A percentile compares a stretch with the other conserved stretches of the same genome.
These are phyloP conservation scores for Nakazawaea laoshanensis DNA, from an alignment of 805 yeast species.

Conservation along the genomic window DNA sequence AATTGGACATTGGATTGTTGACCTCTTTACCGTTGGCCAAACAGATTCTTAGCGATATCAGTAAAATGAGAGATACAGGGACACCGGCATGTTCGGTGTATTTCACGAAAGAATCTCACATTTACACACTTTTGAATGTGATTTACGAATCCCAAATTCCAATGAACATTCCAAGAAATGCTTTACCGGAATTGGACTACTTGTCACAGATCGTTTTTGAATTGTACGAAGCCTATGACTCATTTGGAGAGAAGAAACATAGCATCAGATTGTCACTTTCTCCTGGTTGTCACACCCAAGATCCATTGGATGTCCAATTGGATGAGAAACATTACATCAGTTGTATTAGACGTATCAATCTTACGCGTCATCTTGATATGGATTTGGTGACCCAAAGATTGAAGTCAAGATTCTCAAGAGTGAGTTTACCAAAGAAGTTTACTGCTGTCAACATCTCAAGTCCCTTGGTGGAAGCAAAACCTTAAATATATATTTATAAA, in stretches of 20 bases:
- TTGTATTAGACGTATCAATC: slow-evolving; percentile 82
- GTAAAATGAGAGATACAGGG: slow-evolving; percentile 68
- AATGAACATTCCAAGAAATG: slow-evolving; percentile 91
- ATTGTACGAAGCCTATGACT: slow-evolving; percentile 73
- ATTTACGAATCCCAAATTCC: slow-evolving; percentile 89
- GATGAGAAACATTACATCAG: slow-evolving; percentile 96
- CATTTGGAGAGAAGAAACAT: slow-evolving; percentile 68
- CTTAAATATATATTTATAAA: slow-evolving; percentile 4
- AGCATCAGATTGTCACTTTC: slow-evolving; percentile 86
- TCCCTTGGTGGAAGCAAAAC: slow-evolving; percentile 28
- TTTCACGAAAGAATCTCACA: slow-evolving; percentile 95
- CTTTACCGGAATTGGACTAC: slow-evolving; percentile 93
- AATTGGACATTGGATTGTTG: slow-evolving; percentile 88
- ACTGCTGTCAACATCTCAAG: slow-evolving; percentile 84
- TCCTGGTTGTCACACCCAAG: slow-evolving; percentile 98
- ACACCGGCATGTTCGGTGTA: slow-evolving; percentile 82
- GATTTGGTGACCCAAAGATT: slow-evolving; percentile 79
- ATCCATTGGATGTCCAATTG: slow-evolving; percentile 92
- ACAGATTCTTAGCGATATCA: slow-evolving; percentile 75
- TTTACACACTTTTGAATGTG: slow-evolving; percentile 85
- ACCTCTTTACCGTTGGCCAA: slow-evolving; percentile 91
- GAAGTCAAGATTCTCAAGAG: slow-evolving; percentile 75
- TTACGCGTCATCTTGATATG: slow-evolving; percentile 90
- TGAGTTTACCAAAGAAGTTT: slow-evolving; percentile 82
- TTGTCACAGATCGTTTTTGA: slow-evolving; percentile 92